These are phyloP conservation scores for Eutypella sp. DNA, from an alignment of 2,329 filamentous ascomycete genomes.

Conservation along the genomic window DNA sequence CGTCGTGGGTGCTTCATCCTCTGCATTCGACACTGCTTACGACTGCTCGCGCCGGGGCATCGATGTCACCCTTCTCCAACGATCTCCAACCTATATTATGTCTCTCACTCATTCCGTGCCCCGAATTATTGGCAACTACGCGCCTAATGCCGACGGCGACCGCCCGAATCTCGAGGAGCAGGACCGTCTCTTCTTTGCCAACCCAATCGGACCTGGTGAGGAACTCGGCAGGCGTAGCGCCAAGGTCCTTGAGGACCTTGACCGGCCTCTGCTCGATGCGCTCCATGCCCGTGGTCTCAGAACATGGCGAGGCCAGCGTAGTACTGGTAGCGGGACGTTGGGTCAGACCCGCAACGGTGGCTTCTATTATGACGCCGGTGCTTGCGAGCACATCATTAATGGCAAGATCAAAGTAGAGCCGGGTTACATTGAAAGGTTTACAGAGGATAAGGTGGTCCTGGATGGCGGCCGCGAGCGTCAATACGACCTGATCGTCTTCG, in stretches of 20 bases:
- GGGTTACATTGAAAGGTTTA: slow-evolving; percentile 25
- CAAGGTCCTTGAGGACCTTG: slow-evolving; percentile 43
- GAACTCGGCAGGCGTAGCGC: slow-evolving; percentile 30
- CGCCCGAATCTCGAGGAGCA: slow-evolving; percentile 48
- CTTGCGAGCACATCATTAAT: slow-evolving; percentile 55
- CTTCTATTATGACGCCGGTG: slow-evolving; percentile 67
- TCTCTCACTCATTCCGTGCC: slow-evolving; percentile 36
- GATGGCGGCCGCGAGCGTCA: slow-evolving; percentile 41
- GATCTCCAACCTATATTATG: slow-evolving; percentile 60
- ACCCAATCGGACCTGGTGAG: slow-evolving; percentile 34
- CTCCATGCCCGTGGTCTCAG: slow-evolving; percentile 57
- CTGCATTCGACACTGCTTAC: slow-evolving; percentile 64
- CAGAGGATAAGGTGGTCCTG: slow-evolving; percentile 30
- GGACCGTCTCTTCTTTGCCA: slow-evolving; percentile 37
- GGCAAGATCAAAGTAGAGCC: slow-evolving; percentile 57
- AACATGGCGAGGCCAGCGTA: slow-evolving; percentile 51
- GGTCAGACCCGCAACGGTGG: slow-evolving; percentile 39
- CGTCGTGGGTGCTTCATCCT: slow-evolving; percentile 65
- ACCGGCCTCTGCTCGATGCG: slow-evolving; percentile 38
- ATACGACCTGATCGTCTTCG: slow-evolving; percentile 48
- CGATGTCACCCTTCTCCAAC: slow-evolving; percentile 64
- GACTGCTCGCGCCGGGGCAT: slow-evolving; percentile 64
- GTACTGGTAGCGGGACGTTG: slow-evolving; percentile 39
- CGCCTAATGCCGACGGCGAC: too few relatives aligned
- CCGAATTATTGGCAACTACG: neutral